A percentile compares a stretch with the other conserved stretches of the same genome.
phyloP scores from a whole-genome alignment of 164 flowering plant species.

The Berberis vulgaris region DNA sequence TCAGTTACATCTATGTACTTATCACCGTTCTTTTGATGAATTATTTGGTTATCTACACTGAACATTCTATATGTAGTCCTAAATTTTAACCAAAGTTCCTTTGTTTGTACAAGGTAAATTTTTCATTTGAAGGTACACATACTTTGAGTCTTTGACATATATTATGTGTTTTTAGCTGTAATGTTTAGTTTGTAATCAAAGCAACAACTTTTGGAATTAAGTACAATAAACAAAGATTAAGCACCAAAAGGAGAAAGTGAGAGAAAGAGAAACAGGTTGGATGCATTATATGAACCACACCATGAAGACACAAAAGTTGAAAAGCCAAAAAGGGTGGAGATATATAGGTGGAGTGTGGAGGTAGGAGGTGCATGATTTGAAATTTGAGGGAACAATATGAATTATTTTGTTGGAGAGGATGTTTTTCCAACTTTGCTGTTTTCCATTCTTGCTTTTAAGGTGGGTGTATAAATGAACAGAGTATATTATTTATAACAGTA shows the following conservation, averaged over 20 bases:
- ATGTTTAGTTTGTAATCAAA: neutral
- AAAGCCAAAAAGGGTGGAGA: constrained; percentile 3
- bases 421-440: neutral
- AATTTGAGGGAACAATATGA: neutral
- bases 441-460: neutral
- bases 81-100: too few species aligned
- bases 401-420: neutral
- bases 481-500: neutral
- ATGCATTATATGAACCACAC: neutral
- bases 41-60: too few species aligned
- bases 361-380: neutral
- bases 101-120: too few species aligned
- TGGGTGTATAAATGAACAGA: neutral
- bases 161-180: neutral
- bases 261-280: neutral
- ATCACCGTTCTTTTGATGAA: too few species aligned
- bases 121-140: too few species aligned
- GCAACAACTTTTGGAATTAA: neutral
- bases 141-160: neutral
- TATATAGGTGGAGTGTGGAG: neutral
- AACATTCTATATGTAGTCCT: too few species aligned
- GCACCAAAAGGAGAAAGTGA: neutral
- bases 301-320: neutral
- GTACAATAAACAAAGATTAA: neutral
- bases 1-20: too few species aligned